A percentile compares a stretch with the other conserved stretches of the same genome.
Conservation (phyloP, 1,284 basidiomycete species). For the Cryptococcus amylolentus region DNA sequence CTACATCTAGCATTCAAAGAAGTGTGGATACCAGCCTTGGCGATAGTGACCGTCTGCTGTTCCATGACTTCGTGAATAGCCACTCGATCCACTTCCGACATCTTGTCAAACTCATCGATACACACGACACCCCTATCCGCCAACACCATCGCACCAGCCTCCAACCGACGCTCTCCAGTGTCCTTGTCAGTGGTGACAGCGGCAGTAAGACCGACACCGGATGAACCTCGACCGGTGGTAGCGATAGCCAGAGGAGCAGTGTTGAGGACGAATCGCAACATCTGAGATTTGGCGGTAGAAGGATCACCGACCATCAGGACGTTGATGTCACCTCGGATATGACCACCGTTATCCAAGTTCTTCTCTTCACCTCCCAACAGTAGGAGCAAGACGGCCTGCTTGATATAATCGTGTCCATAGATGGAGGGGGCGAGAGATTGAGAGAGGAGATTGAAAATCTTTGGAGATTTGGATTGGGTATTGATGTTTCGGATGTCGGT, state of each 20-base stretch:
- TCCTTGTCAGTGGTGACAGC: slow-evolving; percentile 98
- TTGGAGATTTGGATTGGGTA: slow-evolving; percentile 76
- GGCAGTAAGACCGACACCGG: slow-evolving; percentile 98
- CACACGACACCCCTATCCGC: slow-evolving; percentile 99
- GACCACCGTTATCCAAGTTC: slow-evolving; percentile 94
- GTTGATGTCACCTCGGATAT: slow-evolving; percentile 99
- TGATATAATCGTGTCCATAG: slow-evolving; percentile 94
- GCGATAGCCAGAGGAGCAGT: slow-evolving; percentile 97
- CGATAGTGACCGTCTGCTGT: slow-evolving; percentile 98
- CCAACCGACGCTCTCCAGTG: slow-evolving; percentile 88
- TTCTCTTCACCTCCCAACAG: slow-evolving; percentile 96
- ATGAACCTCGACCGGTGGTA: slow-evolving; percentile 94
- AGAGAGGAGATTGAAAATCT: slow-evolving; percentile 85
- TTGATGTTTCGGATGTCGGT: slow-evolving; percentile 96
- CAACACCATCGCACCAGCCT: slow-evolving; percentile 99
- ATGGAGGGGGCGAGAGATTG: slow-evolving; percentile 97
- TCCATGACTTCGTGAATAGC: slow-evolving; percentile 99
- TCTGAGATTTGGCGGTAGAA: slow-evolving; percentile 94
- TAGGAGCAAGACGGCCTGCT: slow-evolving; percentile 85
- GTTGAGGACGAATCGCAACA: slow-evolving; percentile 92
- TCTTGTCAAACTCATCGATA: slow-evolving; percentile 99
- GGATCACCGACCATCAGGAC: slow-evolving; percentile 99
- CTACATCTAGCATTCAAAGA: slow-evolving; percentile 96
- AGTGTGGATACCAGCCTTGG: slow-evolving; percentile 98
- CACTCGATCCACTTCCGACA: slow-evolving; percentile 98